Evolutionary conservation across 768 basidiomycete species (phyloP), one percentile per base, ranked within the genome.

Genomic region (Mycena filopes): DNA sequence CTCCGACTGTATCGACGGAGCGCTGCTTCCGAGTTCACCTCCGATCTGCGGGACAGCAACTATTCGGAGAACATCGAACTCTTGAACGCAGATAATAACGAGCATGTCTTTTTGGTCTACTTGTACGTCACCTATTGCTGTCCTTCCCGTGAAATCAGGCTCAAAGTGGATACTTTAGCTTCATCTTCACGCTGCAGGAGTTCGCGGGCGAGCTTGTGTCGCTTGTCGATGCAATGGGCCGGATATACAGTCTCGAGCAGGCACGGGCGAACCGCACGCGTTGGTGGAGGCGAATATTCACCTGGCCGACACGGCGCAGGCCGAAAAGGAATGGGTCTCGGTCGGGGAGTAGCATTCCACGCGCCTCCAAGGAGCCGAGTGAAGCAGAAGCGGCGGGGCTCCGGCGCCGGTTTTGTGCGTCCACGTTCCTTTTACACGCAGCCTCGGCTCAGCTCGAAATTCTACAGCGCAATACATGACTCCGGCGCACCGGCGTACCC

Each of bases 151-250:
- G 23, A 10, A 28, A 47, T 13, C 40, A 13, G 20, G 29, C 31
- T 51, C 26, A 25, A 13, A 29, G 60, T 16, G 28, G 9, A 42
- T 42, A 29, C 8, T 6, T 16, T 67, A 98, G 96, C 81, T 98
- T 97, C 78, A 92, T 98, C 68, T 99, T 98, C 78, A 97, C 95
- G 0, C 76, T 98, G 46, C 95, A 99, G 77, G 98, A 99, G 74
- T 98, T 98, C 74, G 87, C 94, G 10, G 82, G 86, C 62, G 97
- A 99, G 76, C 77, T 97, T 54, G 82, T 91, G 33, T 88, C 87
- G 21, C 86, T 99, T 13, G 85, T 94, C 0, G 93, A 96, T 73
- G 90, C 93, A 10, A 93, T 98, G 84, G 83, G 88, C 54, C 83
- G 90, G 60, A 89, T 98, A 48, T 90, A 92, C 58, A 84, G 80